Base-by-base conservation (phyloP, 352 stramenopile species). In the Albugo candida region DNA sequence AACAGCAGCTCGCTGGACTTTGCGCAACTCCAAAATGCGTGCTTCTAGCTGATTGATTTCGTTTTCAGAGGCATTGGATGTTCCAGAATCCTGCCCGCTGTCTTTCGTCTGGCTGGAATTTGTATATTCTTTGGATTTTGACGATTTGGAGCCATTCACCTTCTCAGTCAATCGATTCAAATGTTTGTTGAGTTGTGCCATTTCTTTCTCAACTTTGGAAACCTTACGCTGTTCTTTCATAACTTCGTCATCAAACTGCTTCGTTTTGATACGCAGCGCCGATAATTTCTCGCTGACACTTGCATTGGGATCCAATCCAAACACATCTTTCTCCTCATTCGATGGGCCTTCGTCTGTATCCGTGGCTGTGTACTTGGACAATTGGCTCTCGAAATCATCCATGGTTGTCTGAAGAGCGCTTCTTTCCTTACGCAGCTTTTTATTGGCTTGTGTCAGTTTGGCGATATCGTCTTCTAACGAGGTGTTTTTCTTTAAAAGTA, bases 401-500 rank as follows among this genome's bases (percentile, higher is more conserved):
- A 85, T 54, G 40, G 66, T 49, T 2, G 63, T 51, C 44, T 92
- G 75, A 43, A 86, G 55, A 27, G 65, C 58, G 44, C 78, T 68
- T 11, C 67, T 70, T 52, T 92, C 75, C 63, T 87, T 87, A 5
- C 75, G 64, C 34, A 92, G 51, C 17, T 73, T 65, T 48, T 92
- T 92, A 55, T 92, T 92, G 8, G 71, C 78, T 14, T 73, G 64
- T 16, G 62, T 76, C 72, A 92, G 87, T 54, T 83, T 83, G 6
- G 59, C 61, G 45, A 92, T 92, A 36, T 92, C 78, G 12, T 92
- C 72, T 11, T 67, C 84, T 17, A 92, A 54, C 53, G 82, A 70
- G 5, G 73, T 64, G 37, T 92, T 84, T 16, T 71, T 63, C 43
- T 70, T 69, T 1, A 68, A 65, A 11, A 92, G 55, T n/a, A 85